Evolutionary conservation across 352 stramenopile species (phyloP).

Genomic region (Pythium apleroticum): DNA sequence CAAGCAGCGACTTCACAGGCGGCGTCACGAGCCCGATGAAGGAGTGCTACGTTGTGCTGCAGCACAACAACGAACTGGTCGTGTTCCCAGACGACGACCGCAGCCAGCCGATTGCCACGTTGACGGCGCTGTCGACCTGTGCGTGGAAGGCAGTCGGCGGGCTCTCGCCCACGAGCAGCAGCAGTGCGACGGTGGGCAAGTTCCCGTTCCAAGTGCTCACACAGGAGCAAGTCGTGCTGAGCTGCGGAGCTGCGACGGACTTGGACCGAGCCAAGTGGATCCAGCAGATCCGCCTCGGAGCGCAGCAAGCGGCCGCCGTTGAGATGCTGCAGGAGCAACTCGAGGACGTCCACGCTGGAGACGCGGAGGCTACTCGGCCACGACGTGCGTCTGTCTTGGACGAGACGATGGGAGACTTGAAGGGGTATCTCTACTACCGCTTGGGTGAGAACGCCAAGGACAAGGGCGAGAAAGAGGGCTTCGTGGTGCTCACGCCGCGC

Average conservation of each 20-base stretch:
- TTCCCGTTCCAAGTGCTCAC: conserved; percentile 76
- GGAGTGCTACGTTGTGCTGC: conserved; percentile 46
- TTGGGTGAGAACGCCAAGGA: background rate
- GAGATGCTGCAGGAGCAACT: conserved; percentile 60
- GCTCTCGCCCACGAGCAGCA: conserved; percentile 14
- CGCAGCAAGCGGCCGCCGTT: conserved; percentile 46
- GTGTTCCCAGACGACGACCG: conserved; percentile 39
- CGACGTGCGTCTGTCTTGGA: conserved; percentile 19
- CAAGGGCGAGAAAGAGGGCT: conserved; percentile 22
- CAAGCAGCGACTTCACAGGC: background rate
- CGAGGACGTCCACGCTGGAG: conserved; percentile 26
- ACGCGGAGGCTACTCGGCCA: background rate
- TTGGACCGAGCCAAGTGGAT: conserved; percentile 66
- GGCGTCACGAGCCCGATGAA: conserved; percentile 31
- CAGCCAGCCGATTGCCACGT: conserved; percentile 26
- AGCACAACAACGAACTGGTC: conserved; percentile 49
- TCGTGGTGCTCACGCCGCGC: conserved; percentile 37
- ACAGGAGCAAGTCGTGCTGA: conserved; percentile 61
- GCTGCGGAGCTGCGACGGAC: conserved; percentile 57
- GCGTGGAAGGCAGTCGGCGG: conserved; percentile 35
- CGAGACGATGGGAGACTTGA: conserved; percentile 18
- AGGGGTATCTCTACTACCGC: conserved; percentile 27
- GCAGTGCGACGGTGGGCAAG: conserved; percentile 15
- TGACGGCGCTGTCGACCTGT: conserved; percentile 46
- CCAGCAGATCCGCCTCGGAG: conserved; percentile 54